Base-by-base conservation (phyloP, 2,329 filamentous ascomycete genomes). In the Atkinsonella hypoxylon region DNA sequence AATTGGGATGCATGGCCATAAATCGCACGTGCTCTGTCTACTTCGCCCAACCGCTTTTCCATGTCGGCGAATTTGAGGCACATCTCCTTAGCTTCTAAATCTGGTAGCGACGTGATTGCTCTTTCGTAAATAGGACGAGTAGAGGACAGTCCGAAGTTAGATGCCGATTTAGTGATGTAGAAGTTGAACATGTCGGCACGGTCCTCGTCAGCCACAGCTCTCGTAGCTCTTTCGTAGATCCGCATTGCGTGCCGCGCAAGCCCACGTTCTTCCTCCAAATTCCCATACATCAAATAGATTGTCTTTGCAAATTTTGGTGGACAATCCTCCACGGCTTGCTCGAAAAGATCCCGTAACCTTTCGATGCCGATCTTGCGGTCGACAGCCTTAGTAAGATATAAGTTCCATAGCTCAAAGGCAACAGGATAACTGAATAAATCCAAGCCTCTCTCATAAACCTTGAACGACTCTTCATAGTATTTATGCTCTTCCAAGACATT, bases 391-490 rank as follows among this genome's bases (percentile, higher is more conserved):
- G 89, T 96, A 50, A 98, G 79, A 67, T 98, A 98, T 9, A 98
- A 71, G 59, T 98, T 98, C 94, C 93, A 98, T 20, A 98, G 76
- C 72, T 98, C 93, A 66, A 98, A 98, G 15, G 93, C 93, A 17
- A 97, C 91, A 0, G 93, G 93, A 62, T 97, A 98, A 66, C 83
- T 95, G 76, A 98, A 98, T n/a, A 98, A 82, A 66, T 98, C 93
- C 38, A 98, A 75, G 2, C 93, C 93, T 54, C 93, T 83, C 69
- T 98, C 93, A 65, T 95, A 98, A 45, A 97, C 77, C 70, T 97
- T 97, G 81, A 97, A 98, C 2, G 87, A 94, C 61, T 98, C 93
- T 66, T 98, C 93, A 62, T 85, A 95, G 68, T 97, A 98, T 53
- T 89, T 83, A 69, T 95, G 81, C 64, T 97, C 93, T 65, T 97